Base-by-base conservation (phyloP, 2,329 filamentous ascomycete genomes). In the Aspergillus nomiae region DNA sequence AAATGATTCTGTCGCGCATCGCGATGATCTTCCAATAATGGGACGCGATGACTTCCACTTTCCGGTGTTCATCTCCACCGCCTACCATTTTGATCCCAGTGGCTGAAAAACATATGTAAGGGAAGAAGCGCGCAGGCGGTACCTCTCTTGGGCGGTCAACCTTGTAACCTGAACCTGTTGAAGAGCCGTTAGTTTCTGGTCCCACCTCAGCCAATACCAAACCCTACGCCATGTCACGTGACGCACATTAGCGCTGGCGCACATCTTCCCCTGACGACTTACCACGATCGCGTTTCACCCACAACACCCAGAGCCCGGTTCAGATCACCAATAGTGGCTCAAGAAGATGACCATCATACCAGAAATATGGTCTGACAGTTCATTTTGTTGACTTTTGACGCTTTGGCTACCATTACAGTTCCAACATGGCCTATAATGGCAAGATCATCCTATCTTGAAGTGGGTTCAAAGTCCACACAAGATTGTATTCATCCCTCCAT, bases 391-490 rank as follows among this genome's bases (percentile, higher is more conserved):
- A n/a, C 19, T 19, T 6, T n/a, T 41, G 16, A 41, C 10, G 38
- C 19, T n/a, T n/a, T 6, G 19, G 19, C 16, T n/a, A n/a, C 16
- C 38, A 41, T 36, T 1, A 94, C 75, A 95, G 94, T 78, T 86
- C 86, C 84, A 91, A 96, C 89, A 98, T 98, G 88, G 94, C 94
- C 80, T 92, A 93, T 78, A 94, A 97, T 87, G 95, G 95, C 87
- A 98, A 97, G 88, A 87, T 99, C 85, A 94, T 90, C 77, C 90
- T 92, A 92, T 83, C 91, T 97, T 79, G 32, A 98, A 97, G 86
- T 98, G 95, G 85, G n/a, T 45, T 34, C 32, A 16, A 8, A 36
- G 34, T 7, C 34, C 2, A 36, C 14, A 16, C 34, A 3, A 14
- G 34, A 36, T 36, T 16, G 34, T 36, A 16, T 36, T 36, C 34